Base-by-base conservation (phyloP, 1,284 basidiomycete species). In the Cutaneotrichosporon cutaneum region DNA sequence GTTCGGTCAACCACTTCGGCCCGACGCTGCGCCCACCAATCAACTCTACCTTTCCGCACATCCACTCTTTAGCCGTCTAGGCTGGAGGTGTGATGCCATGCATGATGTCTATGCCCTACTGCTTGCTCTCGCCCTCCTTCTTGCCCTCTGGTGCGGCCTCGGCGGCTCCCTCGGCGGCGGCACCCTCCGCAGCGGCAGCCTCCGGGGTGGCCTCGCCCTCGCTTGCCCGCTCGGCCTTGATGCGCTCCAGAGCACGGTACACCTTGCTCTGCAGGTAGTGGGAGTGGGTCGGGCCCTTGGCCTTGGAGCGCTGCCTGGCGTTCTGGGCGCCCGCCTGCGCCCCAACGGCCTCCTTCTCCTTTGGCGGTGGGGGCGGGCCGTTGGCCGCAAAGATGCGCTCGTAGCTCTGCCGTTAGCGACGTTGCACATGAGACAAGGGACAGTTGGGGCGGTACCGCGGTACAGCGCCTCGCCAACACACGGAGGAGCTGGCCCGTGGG, bases 221-320 rank as follows among this genome's bases (percentile, higher is more conserved):
- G 24, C 48, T 54, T 4, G 58, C 66, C n/a, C 62, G 64, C 68
- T 80, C 79, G 24, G 77, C 78, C 70, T 77, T 75, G 74, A 99
- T 88, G 79, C 96, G 87, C 81, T 98, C 94, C 62, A 89, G 86
- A 22, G 96, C 95, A 54, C 95, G 87, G 52, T 94, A 88, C 22
- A 99, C 90, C 82, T 99, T 99, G 61, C 92, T 94, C 77, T 97
- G 94, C 27, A 99, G 83, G 81, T 99, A 99, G 79, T 93, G 90
- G 36, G 90, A 92, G 77, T 92, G 73, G 55, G 74, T 72, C 22
- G 73, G 69, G 21, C 66, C 68, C 68, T 74, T 74, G 24, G 63
- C 39, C 60, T 59, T 64, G 33, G 54, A n/a, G 35, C 59, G 51
- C 44, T 56, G 50, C 24, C 58, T 42, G 33, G 54, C 58, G 54